Evolutionary conservation across 108 stramenopile genomes (phyloP).

Genomic region (Nannochloropsis gaditana): DNA sequence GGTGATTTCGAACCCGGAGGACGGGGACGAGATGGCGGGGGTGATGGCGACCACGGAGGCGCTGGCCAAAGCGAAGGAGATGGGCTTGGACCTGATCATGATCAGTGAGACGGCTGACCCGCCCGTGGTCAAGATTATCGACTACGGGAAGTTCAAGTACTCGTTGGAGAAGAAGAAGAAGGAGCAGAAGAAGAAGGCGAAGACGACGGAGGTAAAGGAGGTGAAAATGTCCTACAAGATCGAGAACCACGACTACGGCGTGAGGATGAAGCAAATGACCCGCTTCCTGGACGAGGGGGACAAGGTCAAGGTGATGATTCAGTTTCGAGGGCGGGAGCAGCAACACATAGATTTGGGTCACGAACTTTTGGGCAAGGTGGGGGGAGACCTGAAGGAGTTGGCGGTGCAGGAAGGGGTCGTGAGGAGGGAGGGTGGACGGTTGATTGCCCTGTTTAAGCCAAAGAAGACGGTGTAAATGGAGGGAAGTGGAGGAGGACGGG

Average conservation of each 20-base stretch:
- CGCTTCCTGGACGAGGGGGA: conserved; percentile 58
- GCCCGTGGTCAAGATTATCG: conserved; percentile 87
- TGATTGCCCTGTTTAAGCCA: background rate
- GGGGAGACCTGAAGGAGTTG: conserved; percentile 26
- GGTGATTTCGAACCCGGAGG: conserved; percentile 53
- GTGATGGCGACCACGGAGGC: conserved; percentile 74
- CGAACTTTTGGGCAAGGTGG: conserved; percentile 29
- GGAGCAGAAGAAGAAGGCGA: conserved; percentile 84
- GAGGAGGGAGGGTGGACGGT: background rate
- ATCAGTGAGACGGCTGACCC: conserved; percentile 74
- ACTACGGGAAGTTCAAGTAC: conserved; percentile 85
- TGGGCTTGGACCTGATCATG: conserved; percentile 78
- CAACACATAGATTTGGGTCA: conserved; percentile 50
- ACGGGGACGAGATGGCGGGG: conserved; percentile 79
- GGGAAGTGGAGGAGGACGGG: background rate
- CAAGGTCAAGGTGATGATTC: conserved; percentile 40
- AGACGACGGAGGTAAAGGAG: conserved; percentile 86
- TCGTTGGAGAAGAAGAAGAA: conserved; percentile 81
- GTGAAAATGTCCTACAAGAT: conserved; percentile 95
- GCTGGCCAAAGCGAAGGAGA: conserved; percentile 72
- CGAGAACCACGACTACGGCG: conserved; percentile 85
- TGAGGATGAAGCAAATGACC: conserved; percentile 69
- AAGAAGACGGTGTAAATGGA: conserved; percentile 2
- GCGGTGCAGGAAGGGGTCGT: background rate
- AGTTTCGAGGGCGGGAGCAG: conserved; percentile 51